Evolutionary conservation across 202 grass and related monocot species (phyloP).

Genomic region (Saccharum hybrid): DNA sequence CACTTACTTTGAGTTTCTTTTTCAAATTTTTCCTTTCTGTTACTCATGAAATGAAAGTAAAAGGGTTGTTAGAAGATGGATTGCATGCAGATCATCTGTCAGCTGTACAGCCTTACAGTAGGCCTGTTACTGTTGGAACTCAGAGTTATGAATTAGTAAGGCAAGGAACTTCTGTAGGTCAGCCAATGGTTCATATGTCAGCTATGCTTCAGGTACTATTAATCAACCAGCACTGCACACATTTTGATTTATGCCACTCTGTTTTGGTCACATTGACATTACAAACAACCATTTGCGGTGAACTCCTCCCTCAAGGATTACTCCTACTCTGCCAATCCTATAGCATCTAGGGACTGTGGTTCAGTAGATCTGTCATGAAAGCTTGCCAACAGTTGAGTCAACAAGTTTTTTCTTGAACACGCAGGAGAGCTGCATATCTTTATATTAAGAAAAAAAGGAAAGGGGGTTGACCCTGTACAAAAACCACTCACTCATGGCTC

Average conservation of each 20-base stretch:
- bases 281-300: not conserved
- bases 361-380: not conserved
- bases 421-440: not conserved
- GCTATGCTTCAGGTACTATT: slow-evolving; percentile 86
- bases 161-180: slow-evolving; percentile 84
- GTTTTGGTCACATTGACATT: slow-evolving; percentile 10
- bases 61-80: slow-evolving; percentile 55
- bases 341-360: slow-evolving; percentile 12
- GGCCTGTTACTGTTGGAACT: slow-evolving; percentile 51
- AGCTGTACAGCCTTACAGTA: slow-evolving; percentile 67
- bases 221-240: slow-evolving; percentile 5
- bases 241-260: slow-evolving; percentile 20
- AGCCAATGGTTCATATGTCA: slow-evolving; percentile 82
- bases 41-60: slow-evolving; percentile 71
- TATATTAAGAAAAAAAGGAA: not conserved
- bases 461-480: not conserved
- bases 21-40: slow-evolving; percentile 94
- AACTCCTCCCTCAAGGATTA: not conserved
- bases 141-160: slow-evolving; percentile 84
- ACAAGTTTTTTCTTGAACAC: not conserved
- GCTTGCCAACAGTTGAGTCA: not conserved
- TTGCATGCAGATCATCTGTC: slow-evolving; percentile 60
- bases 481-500: not conserved
- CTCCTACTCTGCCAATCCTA: not conserved
- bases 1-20: slow-evolving; percentile 94